phyloP scores from a whole-genome alignment of 2,329 filamentous ascomycete species.

The Cordyceps fumosorosea region DNA sequence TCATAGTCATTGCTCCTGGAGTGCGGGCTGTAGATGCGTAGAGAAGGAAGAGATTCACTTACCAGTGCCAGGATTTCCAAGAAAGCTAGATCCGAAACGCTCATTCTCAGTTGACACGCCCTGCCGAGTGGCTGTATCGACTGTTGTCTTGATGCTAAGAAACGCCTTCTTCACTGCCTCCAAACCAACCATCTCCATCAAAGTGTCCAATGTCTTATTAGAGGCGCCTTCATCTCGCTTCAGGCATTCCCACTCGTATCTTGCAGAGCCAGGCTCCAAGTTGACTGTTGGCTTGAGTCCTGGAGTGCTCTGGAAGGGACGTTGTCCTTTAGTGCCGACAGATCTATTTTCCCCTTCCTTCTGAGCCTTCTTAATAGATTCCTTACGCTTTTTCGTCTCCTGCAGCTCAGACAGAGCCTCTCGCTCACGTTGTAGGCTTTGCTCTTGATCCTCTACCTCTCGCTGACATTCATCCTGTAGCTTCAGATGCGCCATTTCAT shows the following conservation, averaged over 20 bases:
- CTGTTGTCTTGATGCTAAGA: slow-evolving; percentile 53
- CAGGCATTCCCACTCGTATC: slow-evolving; percentile 54
- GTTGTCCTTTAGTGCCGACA: background rate
- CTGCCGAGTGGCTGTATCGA: slow-evolving; percentile 57
- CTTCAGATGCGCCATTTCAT: slow-evolving; percentile 45
- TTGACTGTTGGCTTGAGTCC: background rate
- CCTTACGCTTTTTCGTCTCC: slow-evolving; percentile 21
- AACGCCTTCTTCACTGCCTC: slow-evolving; percentile 62
- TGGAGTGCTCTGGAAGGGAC: background rate
- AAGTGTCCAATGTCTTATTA: slow-evolving; percentile 49
- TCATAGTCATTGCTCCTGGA: background rate
- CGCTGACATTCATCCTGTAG: slow-evolving; percentile 34
- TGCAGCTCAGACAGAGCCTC: slow-evolving; percentile 39
- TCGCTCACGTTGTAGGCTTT: slow-evolving; percentile 37
- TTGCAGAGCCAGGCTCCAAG: slow-evolving; percentile 23
- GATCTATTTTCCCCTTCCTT: slow-evolving; percentile 9
- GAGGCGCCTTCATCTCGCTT: slow-evolving; percentile 45
- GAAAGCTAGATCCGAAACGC: slow-evolving; percentile 53
- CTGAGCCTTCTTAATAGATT: slow-evolving; percentile 12
- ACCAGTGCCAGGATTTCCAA: slow-evolving; percentile 74
- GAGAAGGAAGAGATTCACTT: slow-evolving; percentile 16
- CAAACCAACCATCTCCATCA: slow-evolving; percentile 67
- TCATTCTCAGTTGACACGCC: slow-evolving; percentile 47
- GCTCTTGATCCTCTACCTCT: slow-evolving; percentile 38
- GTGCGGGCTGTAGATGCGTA: background rate